Evolutionary conservation across 257 asterid species (phyloP).

Genomic region (Petrea volubilis): DNA sequence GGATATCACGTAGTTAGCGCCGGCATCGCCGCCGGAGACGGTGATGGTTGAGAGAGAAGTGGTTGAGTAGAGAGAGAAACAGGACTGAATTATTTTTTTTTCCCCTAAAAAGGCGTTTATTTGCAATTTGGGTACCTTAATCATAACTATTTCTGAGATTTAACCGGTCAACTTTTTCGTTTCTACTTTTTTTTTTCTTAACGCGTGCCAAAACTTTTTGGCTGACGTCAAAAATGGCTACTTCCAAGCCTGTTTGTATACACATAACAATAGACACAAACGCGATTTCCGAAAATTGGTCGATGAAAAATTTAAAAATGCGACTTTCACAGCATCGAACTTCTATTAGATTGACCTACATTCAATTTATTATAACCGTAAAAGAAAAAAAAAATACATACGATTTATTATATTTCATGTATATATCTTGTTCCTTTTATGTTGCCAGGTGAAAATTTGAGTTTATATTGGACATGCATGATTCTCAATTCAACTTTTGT

Average conservation of each 20-base stretch:
- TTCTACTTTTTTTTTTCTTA: slow-evolving; percentile 15
- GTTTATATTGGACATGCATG: no score
- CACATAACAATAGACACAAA: neutral
- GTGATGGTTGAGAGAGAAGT: slow-evolving; percentile 23
- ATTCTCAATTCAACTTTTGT: no score
- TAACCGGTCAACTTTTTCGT: slow-evolving; percentile 33
- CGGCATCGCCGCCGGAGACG: slow-evolving; percentile 39
- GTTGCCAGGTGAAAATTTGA: no score
- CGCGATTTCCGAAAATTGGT: no score
- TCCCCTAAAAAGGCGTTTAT: slow-evolving; percentile 11
- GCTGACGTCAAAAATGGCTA: neutral
- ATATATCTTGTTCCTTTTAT: no score
- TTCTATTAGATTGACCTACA: neutral
- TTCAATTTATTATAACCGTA: no score
- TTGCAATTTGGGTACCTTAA: slow-evolving; percentile 24
- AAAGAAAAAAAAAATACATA: no score
- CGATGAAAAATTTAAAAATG: neutral
- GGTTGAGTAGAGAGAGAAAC: neutral
- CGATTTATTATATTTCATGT: no score
- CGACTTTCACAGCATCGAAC: neutral
- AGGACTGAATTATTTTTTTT: neutral
- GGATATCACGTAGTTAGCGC: neutral
- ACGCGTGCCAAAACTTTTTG: slow-evolving; percentile 30
- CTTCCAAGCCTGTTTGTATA: neutral
- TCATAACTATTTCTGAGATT: slow-evolving; percentile 14